phyloP scores from a whole-genome alignment of 371 early-diverging fungal species.

The Apophysomyces trapeziformis region DNA sequence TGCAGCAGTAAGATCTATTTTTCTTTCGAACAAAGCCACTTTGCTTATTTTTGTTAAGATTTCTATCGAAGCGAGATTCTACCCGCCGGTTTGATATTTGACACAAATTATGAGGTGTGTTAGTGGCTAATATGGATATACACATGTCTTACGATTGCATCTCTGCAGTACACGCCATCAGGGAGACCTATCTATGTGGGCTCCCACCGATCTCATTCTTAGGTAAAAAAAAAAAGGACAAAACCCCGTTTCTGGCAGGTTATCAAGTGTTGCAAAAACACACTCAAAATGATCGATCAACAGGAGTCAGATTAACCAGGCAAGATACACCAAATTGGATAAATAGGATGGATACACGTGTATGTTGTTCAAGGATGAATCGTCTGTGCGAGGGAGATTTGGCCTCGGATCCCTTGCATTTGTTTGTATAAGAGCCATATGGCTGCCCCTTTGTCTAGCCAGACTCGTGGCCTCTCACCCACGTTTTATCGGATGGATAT shows the following conservation, averaged over 20 bases:
- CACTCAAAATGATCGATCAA: not conserved
- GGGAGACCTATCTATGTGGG: conserved; percentile 44
- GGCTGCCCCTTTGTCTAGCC: conserved; percentile 3
- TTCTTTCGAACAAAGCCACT: not conserved
- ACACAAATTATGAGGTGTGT: conserved; percentile 63
- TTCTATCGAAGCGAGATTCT: conserved; percentile 71
- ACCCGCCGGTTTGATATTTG: conserved; percentile 68
- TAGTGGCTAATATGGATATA: not conserved
- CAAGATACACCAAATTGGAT: conserved; percentile 8
- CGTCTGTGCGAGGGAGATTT: conserved; percentile 7
- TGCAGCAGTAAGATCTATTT: conserved; percentile 61
- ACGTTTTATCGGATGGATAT: conserved; percentile 2
- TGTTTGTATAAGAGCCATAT: conserved; percentile 10
- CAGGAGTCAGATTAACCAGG: not conserved
- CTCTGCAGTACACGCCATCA: conserved; percentile 36
- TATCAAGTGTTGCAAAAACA: not conserved
- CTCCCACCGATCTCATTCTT: conserved; percentile 23
- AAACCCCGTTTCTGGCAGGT: not conserved
- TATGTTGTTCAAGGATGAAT: conserved; percentile 9
- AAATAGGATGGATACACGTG: conserved; percentile 1
- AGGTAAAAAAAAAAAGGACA: not conserved
- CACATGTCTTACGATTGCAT: not conserved
- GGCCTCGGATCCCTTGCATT: conserved; percentile 7
- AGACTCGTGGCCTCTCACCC: conserved; percentile 5
- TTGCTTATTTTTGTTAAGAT: conserved; percentile 28